Conservation (phyloP, 1,139 yeast genomes). For the Chernovozyma aurita region DNA sequence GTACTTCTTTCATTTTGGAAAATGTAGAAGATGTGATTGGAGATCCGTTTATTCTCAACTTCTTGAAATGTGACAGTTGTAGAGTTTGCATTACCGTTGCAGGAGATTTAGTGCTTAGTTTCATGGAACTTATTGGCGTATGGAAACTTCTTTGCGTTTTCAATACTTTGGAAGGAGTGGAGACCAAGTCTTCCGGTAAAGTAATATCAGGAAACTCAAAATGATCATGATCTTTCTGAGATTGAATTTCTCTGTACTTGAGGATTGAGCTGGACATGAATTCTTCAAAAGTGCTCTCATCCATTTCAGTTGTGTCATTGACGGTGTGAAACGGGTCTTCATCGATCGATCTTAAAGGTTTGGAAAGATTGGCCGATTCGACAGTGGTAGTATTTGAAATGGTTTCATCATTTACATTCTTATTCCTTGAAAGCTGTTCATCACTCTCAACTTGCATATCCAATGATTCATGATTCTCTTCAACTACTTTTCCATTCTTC, state of each 20-base stretch:
- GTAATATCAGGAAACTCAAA: slow-evolving; percentile 4
- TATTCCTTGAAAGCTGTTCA: not conserved
- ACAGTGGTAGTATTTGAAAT: not conserved
- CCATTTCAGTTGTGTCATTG: slow-evolving; percentile 1
- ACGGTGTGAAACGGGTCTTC: no score
- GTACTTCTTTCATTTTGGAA: slow-evolving; percentile 11
- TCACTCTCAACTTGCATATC: no score
- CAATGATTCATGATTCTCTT: not conserved
- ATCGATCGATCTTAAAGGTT: slow-evolving; percentile 2
- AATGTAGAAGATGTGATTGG: slow-evolving; percentile 32
- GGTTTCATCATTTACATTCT: not conserved
- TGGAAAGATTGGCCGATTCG: not conserved
- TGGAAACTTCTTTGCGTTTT: slow-evolving; percentile 1
- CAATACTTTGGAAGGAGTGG: slow-evolving; percentile 1
- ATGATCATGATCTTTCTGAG: slow-evolving; percentile 12
- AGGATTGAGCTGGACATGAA: slow-evolving; percentile 33
- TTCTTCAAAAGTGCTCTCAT: slow-evolving; percentile 20
- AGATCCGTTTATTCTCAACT: slow-evolving; percentile 39
- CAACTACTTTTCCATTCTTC: not conserved
- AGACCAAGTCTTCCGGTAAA: slow-evolving; percentile 1
- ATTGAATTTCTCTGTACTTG: slow-evolving; percentile 29
- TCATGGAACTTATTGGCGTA: slow-evolving; percentile 5
- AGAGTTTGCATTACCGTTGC: slow-evolving; percentile 37
- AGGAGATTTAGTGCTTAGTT: slow-evolving; percentile 22
- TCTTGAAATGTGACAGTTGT: slow-evolving; percentile 39